Evolutionary conservation across 169 alveolate species (phyloP).

Genomic region (Plasmodium falciparum): DNA sequence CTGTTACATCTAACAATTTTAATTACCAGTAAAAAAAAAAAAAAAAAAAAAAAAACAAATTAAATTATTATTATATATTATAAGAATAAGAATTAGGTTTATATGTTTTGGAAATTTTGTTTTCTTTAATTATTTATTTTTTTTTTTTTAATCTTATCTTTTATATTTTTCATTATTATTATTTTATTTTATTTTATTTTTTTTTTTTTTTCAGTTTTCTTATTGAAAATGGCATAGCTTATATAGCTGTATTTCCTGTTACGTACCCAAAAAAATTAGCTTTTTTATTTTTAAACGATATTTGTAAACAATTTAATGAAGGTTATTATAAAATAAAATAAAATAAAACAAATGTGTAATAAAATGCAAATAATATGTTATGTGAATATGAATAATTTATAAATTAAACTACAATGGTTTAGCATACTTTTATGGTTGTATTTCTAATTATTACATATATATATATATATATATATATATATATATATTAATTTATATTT

Average conservation of each 20-base stretch:
- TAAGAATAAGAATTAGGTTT: not conserved
- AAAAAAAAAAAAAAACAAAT: constrained; percentile 24
- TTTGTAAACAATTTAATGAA: constrained; percentile 83
- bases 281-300: constrained; percentile 82
- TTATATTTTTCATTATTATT: too few species aligned
- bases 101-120: not conserved
- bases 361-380: too few species aligned
- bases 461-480: not conserved
- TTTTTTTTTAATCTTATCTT: not conserved
- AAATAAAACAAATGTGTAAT: too few species aligned
- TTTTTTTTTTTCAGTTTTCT: constrained; percentile 76
- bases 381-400: too few species aligned
- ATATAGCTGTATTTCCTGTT: constrained; percentile 80
- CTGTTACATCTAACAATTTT: constrained; percentile 66
- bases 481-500: not conserved
- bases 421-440: too few species aligned
- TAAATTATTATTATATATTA: not conserved
- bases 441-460: not conserved
- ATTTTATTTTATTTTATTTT: not conserved
- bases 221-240: constrained; percentile 86
- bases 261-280: constrained; percentile 84
- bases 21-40: constrained; percentile 70
- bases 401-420: too few species aligned
- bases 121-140: not conserved
- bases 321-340: constrained; percentile 15